Percentiles rank a stretch among this genome's conserved stretches.
phyloP scores from a whole-genome alignment of 2,329 filamentous ascomycete species.

The Pseudogymnoascus sp. region DNA sequence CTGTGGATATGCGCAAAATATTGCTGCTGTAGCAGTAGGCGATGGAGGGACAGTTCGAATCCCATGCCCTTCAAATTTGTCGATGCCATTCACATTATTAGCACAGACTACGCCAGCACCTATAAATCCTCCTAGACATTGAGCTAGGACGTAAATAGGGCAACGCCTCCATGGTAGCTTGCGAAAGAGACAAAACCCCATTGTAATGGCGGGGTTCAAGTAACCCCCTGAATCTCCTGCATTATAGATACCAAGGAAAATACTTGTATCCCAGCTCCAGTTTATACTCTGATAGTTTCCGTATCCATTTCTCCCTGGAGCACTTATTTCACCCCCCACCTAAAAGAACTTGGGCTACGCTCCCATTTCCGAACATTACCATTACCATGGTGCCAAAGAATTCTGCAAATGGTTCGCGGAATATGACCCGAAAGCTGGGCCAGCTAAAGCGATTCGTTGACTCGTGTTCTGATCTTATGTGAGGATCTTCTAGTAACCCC shows the following conservation, averaged over 20 bases:
- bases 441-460: constrained; percentile 36
- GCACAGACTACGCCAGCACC: constrained; percentile 52
- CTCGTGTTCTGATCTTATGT: constrained; percentile 22
- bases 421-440: constrained; percentile 41
- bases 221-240: constrained; percentile 57
- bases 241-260: constrained; percentile 63
- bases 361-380: constrained; percentile 62
- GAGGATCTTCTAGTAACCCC: constrained; percentile 11
- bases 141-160: constrained; percentile 57
- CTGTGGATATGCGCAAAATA: constrained; percentile 67
- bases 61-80: constrained; percentile 50
- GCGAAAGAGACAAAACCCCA: constrained; percentile 60
- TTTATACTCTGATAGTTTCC: constrained; percentile 23
- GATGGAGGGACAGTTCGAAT: constrained; percentile 54
- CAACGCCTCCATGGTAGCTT: constrained; percentile 61
- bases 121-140: constrained; percentile 58
- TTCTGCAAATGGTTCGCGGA: constrained; percentile 54
- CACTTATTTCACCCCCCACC: constrained; percentile 30
- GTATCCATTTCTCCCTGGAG: constrained; percentile 19
- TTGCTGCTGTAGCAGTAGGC: constrained; percentile 53
- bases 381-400: constrained; percentile 62
- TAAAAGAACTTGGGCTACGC: constrained; percentile 59
- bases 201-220: constrained; percentile 62
- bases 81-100: constrained; percentile 57
- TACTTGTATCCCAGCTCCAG: constrained; percentile 42